Base-by-base conservation (phyloP, 495 filamentous ascomycete genomes). In the Penicillium longicatenatum region DNA sequence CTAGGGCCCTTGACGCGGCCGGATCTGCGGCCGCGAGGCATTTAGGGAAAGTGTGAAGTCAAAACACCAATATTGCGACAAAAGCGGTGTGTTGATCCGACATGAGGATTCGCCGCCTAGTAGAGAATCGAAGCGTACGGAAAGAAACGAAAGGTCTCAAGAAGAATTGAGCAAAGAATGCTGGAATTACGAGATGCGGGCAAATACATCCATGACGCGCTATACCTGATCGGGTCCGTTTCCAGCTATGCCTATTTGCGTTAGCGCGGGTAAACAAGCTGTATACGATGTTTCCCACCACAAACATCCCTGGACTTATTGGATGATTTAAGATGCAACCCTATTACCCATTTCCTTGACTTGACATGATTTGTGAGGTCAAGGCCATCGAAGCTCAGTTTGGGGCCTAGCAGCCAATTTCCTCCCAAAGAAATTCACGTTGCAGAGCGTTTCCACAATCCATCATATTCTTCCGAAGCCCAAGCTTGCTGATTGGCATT, bases 1-100 rank as follows among this genome's bases (percentile, higher is more conserved):
- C 60, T 64, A 35, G 66, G 52, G 24, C 70, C 65, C 50, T 66
- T 66, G n/a, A 61, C 48, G 51, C 76, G 76, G 26, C 54, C 69
- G 10, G 76, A 79, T 57, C 74, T 71, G 66, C 76, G 76, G 24
- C 63, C 50, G 10, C 61, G 54, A 50, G 71, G 44, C 73, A 75
- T 76, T 12, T 59, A 70, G 17, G 3, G 5, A 29, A 51, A 29
- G 10, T 17, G 26, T n/a, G 21, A 24, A 21, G 20, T 17, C 22
- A 52, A n/a, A 16, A 11, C 21, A 51, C 39, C 6, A 21, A 50
- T 35, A 29, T 48, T 48, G 31, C 10, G 12, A 35, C 10, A 2
- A 10, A 46, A 24, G 3, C 2, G 20, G 10, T 46, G 11, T 46
- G 14, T 24, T 8, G 6, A 20, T 14, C 26, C 12, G 4, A 20